Conservation (phyloP, 176 grass and related monocot species). For the Sorghum bicolor region Sorghum_bicolor_NCBIv3 NC_012879.2:552001-552500, state of each 20-base stretch:
- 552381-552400: conserved; percentile 17
- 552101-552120: too few relatives aligned
- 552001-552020: too few relatives aligned
- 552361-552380: background rate
- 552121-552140: too few relatives aligned
- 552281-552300: background rate
- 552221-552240: background rate
- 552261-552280: background rate
- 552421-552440: conserved; percentile 79
- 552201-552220: too few relatives aligned
- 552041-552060: too few relatives aligned
- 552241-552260: background rate
- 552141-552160: too few relatives aligned
- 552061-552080: too few relatives aligned
- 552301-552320: background rate
- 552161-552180: too few relatives aligned
- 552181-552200: too few relatives aligned
- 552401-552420: conserved; percentile 85
- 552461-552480: conserved; percentile 87
- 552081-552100: too few relatives aligned
- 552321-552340: background rate
- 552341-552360: background rate
- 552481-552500: conserved; percentile 90
- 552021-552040: too few relatives aligned
- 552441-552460: conserved; percentile 96